phyloP scores from a whole-genome alignment of 176 grass and related monocot species.

The Triticum aestivum region IWGSC_CS_RefSeq_v2.1 NC_057796.1:414598101-414598600 shows the following conservation, averaged over 20 bases:
- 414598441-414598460: background rate
- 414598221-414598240: background rate
- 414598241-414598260: background rate
- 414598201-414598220: background rate
- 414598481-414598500: background rate
- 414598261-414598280: too few relatives aligned
- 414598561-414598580: background rate
- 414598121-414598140: background rate
- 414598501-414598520: too few relatives aligned
- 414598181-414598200: conserved; percentile 1
- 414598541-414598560: background rate
- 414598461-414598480: background rate
- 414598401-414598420: background rate
- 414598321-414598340: background rate
- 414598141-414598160: conserved; percentile 12
- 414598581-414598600: too few relatives aligned
- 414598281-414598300: background rate
- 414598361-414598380: background rate
- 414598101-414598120: background rate
- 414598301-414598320: background rate
- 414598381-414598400: background rate
- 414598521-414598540: too few relatives aligned
- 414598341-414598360: background rate
- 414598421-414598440: too few relatives aligned
- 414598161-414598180: conserved; percentile 1